Evolutionary conservation across 2,329 filamentous ascomycete genomes (phyloP), one percentile per base, ranked within the genome.

Genomic region (Aspergillus floridensis): DNA sequence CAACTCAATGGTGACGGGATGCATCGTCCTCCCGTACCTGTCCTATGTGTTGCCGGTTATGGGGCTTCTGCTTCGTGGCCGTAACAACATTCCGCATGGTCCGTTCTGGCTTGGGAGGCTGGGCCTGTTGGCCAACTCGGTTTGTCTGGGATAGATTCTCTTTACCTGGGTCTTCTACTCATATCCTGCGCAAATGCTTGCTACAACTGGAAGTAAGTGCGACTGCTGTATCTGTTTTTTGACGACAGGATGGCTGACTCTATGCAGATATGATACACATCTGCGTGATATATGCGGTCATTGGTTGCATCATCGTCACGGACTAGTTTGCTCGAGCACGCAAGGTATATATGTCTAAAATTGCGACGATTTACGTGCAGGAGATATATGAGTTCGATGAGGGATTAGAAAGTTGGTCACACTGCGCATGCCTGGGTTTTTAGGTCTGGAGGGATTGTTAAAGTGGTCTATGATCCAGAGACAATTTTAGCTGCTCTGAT

Each of bases 31-130:
- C 11, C 81, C 84, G 71, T 80, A 78, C 61, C 66, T 79, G 24
- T 77, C 78, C 0, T 82, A 82, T 60, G 65, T 79, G 5, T 74
- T 81, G 47, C 81, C 81, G 0, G 75, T 82, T 29, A 57, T 77
- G 38, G 81, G 76, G 56, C 72, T 81, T 24, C 71, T 82, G 10
- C 63, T 77, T 49, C 70, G 71, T 26, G 79, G 80, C 22, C 75
- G 80, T 50, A 63, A 75, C n/a, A 77, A 70, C 53, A 76, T 81
- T 63, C 48, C 57, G 1, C 74, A 74, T 54, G 79, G 79, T 0
- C 78, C 79, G 0, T 82, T 81, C 69, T 80, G 76, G 73, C 68
- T 81, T 29, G 79, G 79, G 2, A 67, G 66, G 2, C 11, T 80
- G 24, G 80, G 79, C 0, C 59, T 76, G 7, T 64, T 76, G 32